Conservation (phyloP, 2,329 filamentous ascomycete genomes). For the Metarhizium rileyi region DNA sequence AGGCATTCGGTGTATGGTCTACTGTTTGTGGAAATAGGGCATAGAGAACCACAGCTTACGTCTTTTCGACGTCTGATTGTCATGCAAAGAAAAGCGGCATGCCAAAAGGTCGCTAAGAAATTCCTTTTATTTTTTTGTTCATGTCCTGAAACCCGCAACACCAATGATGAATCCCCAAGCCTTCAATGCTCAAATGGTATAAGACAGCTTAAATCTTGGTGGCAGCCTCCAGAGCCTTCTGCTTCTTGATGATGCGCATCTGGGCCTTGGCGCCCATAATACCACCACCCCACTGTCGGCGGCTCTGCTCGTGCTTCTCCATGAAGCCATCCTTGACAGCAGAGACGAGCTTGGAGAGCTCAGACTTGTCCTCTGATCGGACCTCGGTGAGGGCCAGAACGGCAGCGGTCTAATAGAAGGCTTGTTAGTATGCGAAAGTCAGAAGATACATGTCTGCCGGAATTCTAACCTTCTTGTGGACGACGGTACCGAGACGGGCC, state of each 20-base stretch:
- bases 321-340: conserved; percentile 97
- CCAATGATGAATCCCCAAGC: conserved; percentile 25
- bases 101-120: conserved; percentile 25
- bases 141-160: conserved; percentile 32
- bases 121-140: conserved; percentile 31
- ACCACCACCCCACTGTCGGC: conserved; percentile 97
- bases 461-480: conserved; percentile 85
- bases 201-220: conserved; percentile 80
- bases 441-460: background rate
- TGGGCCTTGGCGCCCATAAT: conserved; percentile 97
- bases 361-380: conserved; percentile 94
- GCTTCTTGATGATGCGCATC: conserved; percentile 69
- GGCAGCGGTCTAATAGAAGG: conserved; percentile 66
- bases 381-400: conserved; percentile 95
- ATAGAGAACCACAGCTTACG: background rate
- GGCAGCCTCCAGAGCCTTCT: conserved; percentile 85
- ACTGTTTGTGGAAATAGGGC: background rate
- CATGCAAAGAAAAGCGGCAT: conserved; percentile 9
- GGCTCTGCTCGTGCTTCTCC: conserved; percentile 86
- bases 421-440: background rate
- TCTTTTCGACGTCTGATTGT: background rate
- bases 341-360: conserved; percentile 92
- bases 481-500: conserved; percentile 95
- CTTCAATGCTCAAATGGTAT: conserved; percentile 31
- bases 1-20: background rate